phyloP scores from a whole-genome alignment of 257 asterid species.

The Ocimum tenuiflorum region DNA sequence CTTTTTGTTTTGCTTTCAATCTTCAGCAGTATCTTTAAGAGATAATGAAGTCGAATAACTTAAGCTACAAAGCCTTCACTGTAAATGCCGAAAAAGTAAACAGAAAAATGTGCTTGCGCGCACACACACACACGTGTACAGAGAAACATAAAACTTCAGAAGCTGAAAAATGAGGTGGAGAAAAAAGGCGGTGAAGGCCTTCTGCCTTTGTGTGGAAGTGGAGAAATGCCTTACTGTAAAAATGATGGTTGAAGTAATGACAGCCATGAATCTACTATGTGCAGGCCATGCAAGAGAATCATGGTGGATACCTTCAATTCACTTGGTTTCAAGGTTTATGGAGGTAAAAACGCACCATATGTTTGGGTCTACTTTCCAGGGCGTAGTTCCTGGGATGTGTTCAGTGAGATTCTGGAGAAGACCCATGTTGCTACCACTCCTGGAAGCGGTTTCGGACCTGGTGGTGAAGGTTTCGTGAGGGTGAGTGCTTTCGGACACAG shows the following conservation, averaged over 20 bases:
- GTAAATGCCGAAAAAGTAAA: background rate
- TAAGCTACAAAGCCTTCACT: background rate
- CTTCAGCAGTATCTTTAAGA: background rate
- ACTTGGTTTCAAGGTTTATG: slow-evolving; percentile 89
- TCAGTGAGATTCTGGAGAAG: slow-evolving; percentile 83
- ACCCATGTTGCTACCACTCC: slow-evolving; percentile 94
- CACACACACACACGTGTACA: background rate
- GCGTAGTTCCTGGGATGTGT: slow-evolving; percentile 95
- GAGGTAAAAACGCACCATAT: slow-evolving; percentile 92
- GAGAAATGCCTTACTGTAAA: background rate
- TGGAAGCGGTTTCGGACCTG: slow-evolving; percentile 97
- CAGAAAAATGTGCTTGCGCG: background rate
- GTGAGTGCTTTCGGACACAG: slow-evolving; percentile 92
- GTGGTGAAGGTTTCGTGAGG: slow-evolving; percentile 86
- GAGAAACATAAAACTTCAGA: background rate
- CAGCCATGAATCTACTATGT: slow-evolving; percentile 1
- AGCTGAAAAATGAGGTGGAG: background rate
- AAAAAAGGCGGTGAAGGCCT: background rate
- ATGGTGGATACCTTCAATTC: slow-evolving; percentile 79
- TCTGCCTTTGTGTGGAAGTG: too few relatives aligned
- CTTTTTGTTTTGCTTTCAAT: background rate
- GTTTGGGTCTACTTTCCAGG: slow-evolving; percentile 94
- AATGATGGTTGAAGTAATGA: background rate
- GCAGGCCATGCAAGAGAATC: slow-evolving; percentile 92
- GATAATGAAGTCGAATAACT: background rate